Conservation (phyloP, 345 rosid species). For the Aquilaria sinensis region DNA sequence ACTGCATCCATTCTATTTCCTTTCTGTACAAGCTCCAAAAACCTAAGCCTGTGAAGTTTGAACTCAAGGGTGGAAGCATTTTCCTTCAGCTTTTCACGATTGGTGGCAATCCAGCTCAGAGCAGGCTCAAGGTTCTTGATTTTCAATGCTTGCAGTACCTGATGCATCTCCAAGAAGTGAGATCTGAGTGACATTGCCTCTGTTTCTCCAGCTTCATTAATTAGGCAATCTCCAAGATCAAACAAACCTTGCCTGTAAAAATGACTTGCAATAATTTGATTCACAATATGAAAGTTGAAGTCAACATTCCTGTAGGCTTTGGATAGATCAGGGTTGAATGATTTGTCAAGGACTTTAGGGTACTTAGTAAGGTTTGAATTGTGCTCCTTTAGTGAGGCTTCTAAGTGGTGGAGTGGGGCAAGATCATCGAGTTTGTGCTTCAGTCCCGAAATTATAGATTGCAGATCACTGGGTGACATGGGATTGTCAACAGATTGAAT, state of each 20-base stretch:
- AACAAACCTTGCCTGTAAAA: conserved; percentile 71
- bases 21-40: conserved; percentile 52
- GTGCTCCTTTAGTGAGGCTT: conserved; percentile 55
- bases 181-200: conserved; percentile 34
- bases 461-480: conserved; percentile 24
- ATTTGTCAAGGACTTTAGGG: conserved; percentile 51
- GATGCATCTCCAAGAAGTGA: conserved; percentile 50
- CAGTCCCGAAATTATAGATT: conserved; percentile 38
- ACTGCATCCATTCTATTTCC: conserved; percentile 48
- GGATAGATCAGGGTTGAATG: conserved; percentile 60
- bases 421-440: conserved; percentile 43
- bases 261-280: conserved; percentile 60
- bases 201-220: conserved; percentile 52
- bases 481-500: conserved; percentile 25
- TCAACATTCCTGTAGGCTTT: conserved; percentile 61
- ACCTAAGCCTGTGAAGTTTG: conserved; percentile 49
- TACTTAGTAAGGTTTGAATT: conserved; percentile 41
- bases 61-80: conserved; percentile 52
- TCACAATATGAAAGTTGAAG: conserved; percentile 41
- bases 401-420: conserved; percentile 41
- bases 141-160: conserved; percentile 51
- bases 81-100: conserved; percentile 39
- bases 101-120: conserved; percentile 58
- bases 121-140: conserved; percentile 56
- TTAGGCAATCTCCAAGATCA: conserved; percentile 70